Percentiles rank a stretch among this genome's conserved stretches.
Evolutionary conservation across 2,329 filamentous ascomycete genomes (phyloP).

Genomic region (Capronia epimyces): DNA sequence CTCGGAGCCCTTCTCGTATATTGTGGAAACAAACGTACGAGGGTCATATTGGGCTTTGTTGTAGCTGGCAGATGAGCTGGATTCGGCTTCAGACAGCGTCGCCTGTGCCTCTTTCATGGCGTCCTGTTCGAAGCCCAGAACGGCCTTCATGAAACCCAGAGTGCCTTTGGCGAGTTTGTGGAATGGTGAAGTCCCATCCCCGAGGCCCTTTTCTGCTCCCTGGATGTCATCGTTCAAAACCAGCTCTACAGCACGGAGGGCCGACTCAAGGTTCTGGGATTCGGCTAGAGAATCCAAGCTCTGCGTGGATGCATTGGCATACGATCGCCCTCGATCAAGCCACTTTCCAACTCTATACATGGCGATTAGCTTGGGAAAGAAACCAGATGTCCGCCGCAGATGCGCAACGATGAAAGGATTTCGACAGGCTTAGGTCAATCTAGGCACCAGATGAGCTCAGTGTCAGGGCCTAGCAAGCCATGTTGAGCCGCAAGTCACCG

Average conservation of each 20-base stretch:
- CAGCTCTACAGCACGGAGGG: constrained; percentile 53
- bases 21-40: constrained; percentile 51
- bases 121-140: constrained; percentile 86
- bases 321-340: constrained; percentile 66
- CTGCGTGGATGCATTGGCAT: constrained; percentile 50
- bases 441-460: too few species aligned
- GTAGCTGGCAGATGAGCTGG: constrained; percentile 67
- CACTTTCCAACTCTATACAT: constrained; percentile 27
- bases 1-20: constrained; percentile 81
- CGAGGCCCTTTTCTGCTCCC: constrained; percentile 67
- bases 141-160: constrained; percentile 76
- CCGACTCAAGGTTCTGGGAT: constrained; percentile 39
- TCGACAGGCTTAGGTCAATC: too few species aligned
- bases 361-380: background rate
- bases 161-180: constrained; percentile 79
- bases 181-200: constrained; percentile 73
- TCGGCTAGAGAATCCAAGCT: constrained; percentile 55
- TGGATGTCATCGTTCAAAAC: constrained; percentile 91
- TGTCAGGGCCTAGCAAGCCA: too few species aligned
- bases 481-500: too few species aligned
- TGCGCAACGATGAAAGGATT: too few species aligned
- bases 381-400: too few species aligned
- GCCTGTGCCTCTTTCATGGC: constrained; percentile 78
- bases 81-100: constrained; percentile 69
- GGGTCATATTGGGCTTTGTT: constrained; percentile 65